Percentiles rank a stretch among this genome's conserved stretches.
Evolutionary conservation across 208 protist species (phyloP).

Genomic region (Trypanosoma caninum): DNA sequence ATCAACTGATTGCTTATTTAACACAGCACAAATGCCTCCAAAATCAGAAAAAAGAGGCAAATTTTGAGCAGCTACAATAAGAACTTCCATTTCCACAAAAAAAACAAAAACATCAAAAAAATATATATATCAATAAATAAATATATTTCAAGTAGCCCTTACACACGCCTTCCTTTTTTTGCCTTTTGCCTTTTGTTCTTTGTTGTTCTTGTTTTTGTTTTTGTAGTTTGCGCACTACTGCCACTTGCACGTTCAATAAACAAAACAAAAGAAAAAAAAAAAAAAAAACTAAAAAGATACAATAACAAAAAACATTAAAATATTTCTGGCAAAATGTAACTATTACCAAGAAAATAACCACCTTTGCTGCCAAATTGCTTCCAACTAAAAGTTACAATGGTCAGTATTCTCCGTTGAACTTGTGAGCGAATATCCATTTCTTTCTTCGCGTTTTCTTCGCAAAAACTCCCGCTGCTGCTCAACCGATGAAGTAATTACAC

Average conservation of each 20-base stretch:
- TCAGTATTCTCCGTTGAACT: constrained; percentile 7
- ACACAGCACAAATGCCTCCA: constrained; percentile 20
- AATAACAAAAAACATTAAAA: background rate
- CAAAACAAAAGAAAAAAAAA: constrained; percentile 9
- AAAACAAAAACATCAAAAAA: constrained; percentile 1
- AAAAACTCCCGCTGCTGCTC: constrained; percentile 33
- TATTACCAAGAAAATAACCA: background rate
- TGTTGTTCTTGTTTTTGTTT: too few relatives aligned
- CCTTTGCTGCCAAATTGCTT: background rate
- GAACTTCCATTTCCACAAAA: constrained; percentile 26
- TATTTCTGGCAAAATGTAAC: background rate
- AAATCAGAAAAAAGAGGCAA: constrained; percentile 11
- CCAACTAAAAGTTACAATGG: background rate
- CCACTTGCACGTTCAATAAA: too few relatives aligned
- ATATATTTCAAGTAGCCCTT: too few relatives aligned
- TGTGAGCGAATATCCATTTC: constrained; percentile 24
- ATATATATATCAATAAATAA: too few relatives aligned
- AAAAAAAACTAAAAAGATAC: background rate
- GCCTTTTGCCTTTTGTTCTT: too few relatives aligned
- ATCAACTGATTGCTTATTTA: background rate
- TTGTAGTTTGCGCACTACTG: too few relatives aligned
- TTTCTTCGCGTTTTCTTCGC: constrained; percentile 13
- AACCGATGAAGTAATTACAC: constrained; percentile 44
- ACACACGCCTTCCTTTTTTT: too few relatives aligned
- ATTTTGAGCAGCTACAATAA: constrained; percentile 24